phyloP scores from a whole-genome alignment of 768 basidiomycete genomes.

The Lentinula sp. region DNA sequence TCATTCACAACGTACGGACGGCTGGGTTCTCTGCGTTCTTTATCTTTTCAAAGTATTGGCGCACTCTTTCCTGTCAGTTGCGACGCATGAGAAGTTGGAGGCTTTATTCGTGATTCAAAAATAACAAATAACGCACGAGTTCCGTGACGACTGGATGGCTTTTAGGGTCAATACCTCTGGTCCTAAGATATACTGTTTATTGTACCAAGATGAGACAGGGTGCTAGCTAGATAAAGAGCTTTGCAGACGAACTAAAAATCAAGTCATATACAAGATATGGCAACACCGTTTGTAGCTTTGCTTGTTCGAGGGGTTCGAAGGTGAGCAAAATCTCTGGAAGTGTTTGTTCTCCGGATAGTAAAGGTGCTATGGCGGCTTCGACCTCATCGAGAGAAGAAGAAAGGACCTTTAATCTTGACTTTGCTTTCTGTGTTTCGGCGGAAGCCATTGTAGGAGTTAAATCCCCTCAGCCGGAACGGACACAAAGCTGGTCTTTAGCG shows the following conservation, averaged over 20 bases:
- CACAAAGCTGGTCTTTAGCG: no score
- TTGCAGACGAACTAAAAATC: constrained; percentile 60
- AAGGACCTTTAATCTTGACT: constrained; percentile 42
- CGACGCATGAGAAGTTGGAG: not conserved
- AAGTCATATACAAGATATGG: constrained; percentile 85
- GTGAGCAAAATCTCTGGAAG: constrained; percentile 60
- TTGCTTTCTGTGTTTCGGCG: constrained; percentile 37
- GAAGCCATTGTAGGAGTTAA: not conserved
- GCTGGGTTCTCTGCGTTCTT: constrained; percentile 65
- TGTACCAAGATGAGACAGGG: not conserved
- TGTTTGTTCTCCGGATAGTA: constrained; percentile 48
- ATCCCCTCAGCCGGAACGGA: no score
- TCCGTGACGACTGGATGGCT: constrained; percentile 74
- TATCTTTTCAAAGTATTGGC: constrained; percentile 81
- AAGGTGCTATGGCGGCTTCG: constrained; percentile 57
- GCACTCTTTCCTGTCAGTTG: constrained; percentile 57
- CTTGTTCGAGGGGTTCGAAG: constrained; percentile 71
- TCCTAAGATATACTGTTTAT: constrained; percentile 69
- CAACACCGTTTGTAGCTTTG: constrained; percentile 70
- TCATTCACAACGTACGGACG: constrained; percentile 35
- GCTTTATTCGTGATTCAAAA: not conserved
- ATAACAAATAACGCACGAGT: constrained; percentile 37
- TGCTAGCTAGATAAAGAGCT: not conserved
- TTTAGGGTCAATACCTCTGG: constrained; percentile 73
- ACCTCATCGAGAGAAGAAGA: constrained; percentile 60